Evolutionary conservation across 2,329 filamentous ascomycete species (phyloP), one percentile per base, ranked within the genome.

Genomic region (Didymella glomerata): DNA sequence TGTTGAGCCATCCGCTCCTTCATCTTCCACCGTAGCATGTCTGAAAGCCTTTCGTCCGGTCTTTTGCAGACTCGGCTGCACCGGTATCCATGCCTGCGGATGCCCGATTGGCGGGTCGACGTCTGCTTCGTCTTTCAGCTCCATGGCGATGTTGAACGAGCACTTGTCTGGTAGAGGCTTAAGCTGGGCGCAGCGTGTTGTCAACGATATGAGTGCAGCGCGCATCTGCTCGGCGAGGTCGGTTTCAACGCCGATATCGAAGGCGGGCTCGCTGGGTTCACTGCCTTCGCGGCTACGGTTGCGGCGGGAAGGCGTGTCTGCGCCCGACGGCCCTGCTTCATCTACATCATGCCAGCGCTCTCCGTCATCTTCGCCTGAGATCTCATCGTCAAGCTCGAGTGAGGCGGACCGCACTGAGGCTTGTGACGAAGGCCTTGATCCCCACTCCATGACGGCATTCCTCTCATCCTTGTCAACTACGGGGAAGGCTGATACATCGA

Each of bases 121-220:
- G 11, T 83, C 77, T 0, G 81, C 82, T 40, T 87, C 82, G 22
- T 89, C 85, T 38, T 85, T 85, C 63, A 93, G 74, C 76, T 94
- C 91, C 40, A 94, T 84, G 0, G 88, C 89, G n/a, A 94, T 76
- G 0, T 90, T 91, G 74, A 91, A 94, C 0, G 89, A 90, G 74
- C 90, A 92, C 1, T 84, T 84, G 1, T 82, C 77, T 0, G 90
- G 89, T 22, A 93, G 72, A 0, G 82, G 76, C 0, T 76, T 78
- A 62, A 92, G 80, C 54, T 80, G 82, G 60, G 87, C 83, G 9
- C 83, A 86, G 3, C 85, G 83, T 58, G 86, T 84, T 0, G 86
- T 84, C 14, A 94, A 78, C 46, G 85, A 84, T 53, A 84, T 79
- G 65, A 94, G 79, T 0, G 87, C 87, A 2, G 85, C 90, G 25